A percentile compares a stretch with the other conserved stretches of the same genome.
Conservation (phyloP, 768 basidiomycete genomes). For the Termitomyces sp. region DNA sequence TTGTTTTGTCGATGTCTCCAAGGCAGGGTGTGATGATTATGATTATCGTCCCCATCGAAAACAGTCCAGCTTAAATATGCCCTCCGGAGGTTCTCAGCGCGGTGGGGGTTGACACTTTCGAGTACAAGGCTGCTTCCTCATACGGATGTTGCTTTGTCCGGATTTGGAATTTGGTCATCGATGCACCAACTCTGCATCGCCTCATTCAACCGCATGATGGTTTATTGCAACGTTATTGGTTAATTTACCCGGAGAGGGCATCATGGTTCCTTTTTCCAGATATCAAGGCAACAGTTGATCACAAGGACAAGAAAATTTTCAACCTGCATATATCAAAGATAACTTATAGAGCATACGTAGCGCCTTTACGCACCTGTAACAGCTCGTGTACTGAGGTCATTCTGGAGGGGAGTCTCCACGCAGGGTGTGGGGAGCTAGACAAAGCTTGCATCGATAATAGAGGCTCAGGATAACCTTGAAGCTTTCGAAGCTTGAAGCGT, state of each 20-base stretch:
- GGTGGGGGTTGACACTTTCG: neutral
- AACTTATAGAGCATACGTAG: too few relatives aligned
- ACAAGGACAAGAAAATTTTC: too few relatives aligned
- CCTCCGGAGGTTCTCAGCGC: neutral
- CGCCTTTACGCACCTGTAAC: too few relatives aligned
- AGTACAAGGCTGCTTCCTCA: slow-evolving; percentile 26
- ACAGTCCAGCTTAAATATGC: slow-evolving; percentile 24
- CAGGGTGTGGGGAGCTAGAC: too few relatives aligned
- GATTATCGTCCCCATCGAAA: slow-evolving; percentile 3
- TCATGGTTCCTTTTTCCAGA: too few relatives aligned
- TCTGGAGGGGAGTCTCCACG: too few relatives aligned
- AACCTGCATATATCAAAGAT: too few relatives aligned
- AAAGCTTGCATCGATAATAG: neutral
- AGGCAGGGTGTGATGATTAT: neutral
- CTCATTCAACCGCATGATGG: neutral
- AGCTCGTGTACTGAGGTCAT: too few relatives aligned
- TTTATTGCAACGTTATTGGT: neutral
- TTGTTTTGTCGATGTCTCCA: neutral
- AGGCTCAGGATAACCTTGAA: neutral
- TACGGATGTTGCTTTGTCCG: slow-evolving; percentile 27
- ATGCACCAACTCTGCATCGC: neutral
- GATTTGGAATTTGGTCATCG: slow-evolving; percentile 2
- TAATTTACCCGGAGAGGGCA: neutral
- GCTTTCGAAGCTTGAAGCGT: neutral
- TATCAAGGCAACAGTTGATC: too few relatives aligned